Evolutionary conservation across 1,284 basidiomycete genomes (phyloP).

Genomic region (Ustanciosporium gigantosporum): DNA sequence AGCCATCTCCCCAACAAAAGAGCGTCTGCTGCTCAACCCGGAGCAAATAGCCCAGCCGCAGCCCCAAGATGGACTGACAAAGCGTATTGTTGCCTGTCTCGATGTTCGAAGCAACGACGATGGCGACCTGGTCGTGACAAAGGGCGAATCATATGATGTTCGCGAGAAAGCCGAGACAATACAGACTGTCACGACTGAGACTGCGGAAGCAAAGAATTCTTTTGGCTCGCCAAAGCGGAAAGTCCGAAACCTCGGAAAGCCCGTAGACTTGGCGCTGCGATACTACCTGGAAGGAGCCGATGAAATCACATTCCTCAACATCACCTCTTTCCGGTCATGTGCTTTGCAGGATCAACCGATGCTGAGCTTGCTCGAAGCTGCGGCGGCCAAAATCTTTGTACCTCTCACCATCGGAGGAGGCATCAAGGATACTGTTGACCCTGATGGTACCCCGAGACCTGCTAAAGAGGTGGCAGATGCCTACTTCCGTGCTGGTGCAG

Average conservation of each 20-base stretch:
- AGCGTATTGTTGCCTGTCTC: constrained; percentile 95
- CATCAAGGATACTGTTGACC: constrained; percentile 93
- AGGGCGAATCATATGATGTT: constrained; percentile 98
- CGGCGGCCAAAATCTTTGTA: constrained; percentile 89
- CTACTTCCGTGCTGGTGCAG: constrained; percentile 96
- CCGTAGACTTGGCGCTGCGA: constrained; percentile 82
- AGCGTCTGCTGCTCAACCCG: constrained; percentile 41
- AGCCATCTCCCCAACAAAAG: constrained; percentile 18
- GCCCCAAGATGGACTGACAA: constrained; percentile 66
- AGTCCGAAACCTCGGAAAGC: constrained; percentile 97
- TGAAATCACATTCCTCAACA: constrained; percentile 96
- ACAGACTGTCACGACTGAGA: constrained; percentile 51
- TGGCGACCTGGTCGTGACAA: constrained; percentile 97
- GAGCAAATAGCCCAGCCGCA: constrained; percentile 60
- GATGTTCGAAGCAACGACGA: constrained; percentile 95
- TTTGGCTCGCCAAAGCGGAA: constrained; percentile 63
- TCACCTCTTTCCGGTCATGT: constrained; percentile 97
- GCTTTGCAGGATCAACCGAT: constrained; percentile 96
- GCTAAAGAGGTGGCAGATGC: constrained; percentile 93
- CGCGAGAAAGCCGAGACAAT: constrained; percentile 68
- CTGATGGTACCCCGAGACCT: constrained; percentile 82
- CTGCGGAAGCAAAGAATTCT: not conserved
- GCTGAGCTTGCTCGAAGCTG: constrained; percentile 88
- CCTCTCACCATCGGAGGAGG: constrained; percentile 99
- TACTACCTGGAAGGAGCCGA: constrained; percentile 92